Conservation (phyloP, 345 rosid species). For the Ceriops tagal region DNA sequence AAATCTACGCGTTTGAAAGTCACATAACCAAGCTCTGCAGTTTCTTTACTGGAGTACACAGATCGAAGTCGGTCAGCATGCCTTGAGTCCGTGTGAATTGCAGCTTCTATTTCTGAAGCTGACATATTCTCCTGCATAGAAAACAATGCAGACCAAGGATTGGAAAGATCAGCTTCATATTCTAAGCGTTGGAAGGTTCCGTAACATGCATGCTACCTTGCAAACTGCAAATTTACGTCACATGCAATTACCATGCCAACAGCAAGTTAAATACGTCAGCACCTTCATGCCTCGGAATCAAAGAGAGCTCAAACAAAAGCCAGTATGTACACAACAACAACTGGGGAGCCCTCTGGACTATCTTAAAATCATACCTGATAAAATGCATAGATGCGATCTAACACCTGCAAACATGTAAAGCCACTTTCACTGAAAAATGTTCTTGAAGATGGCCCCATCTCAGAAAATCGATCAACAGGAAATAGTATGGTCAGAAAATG, state of each 20-base stretch:
- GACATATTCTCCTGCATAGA: constrained; percentile 67
- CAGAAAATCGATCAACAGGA: constrained; percentile 82
- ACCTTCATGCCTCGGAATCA: background rate
- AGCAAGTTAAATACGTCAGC: background rate
- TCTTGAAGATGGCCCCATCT: constrained; percentile 87
- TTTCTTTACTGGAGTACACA: constrained; percentile 57
- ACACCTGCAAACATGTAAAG: constrained; percentile 71
- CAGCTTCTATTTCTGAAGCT: constrained; percentile 58
- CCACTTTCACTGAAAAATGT: constrained; percentile 79
- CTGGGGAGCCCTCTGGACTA: background rate
- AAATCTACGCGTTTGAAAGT: constrained; percentile 65
- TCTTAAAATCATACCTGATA: constrained; percentile 63
- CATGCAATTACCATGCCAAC: background rate
- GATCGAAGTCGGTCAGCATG: constrained; percentile 80
- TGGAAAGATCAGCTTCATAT: background rate
- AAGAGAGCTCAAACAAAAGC: background rate
- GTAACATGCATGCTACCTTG: background rate
- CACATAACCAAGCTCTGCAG: constrained; percentile 38
- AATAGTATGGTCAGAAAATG: constrained; percentile 74
- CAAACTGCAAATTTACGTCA: background rate
- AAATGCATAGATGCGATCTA: constrained; percentile 62
- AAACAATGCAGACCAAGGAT: background rate
- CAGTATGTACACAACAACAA: background rate
- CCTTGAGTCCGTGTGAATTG: constrained; percentile 85
- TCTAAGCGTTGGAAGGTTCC: background rate